Conservation (phyloP, 345 rosid genomes). For the Anacardium occidentale region DNA sequence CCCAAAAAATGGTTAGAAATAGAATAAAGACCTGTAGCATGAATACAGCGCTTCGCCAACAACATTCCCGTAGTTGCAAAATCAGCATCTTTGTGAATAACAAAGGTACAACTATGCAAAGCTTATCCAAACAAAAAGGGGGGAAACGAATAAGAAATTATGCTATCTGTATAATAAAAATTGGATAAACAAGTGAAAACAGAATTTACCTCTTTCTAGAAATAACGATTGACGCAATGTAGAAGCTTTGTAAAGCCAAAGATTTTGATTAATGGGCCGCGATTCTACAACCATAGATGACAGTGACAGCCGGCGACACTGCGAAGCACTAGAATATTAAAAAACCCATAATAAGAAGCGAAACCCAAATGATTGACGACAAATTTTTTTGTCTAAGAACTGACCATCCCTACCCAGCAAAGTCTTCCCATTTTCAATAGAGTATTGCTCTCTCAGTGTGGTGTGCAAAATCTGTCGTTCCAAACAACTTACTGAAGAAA, state of each 20-base stretch:
- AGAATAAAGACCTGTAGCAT: slow-evolving; percentile 53
- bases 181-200: background rate
- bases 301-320: slow-evolving; percentile 55
- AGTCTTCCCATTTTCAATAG: slow-evolving; percentile 44
- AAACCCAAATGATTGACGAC: background rate
- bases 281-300: slow-evolving; percentile 35
- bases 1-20: background rate
- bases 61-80: slow-evolving; percentile 32
- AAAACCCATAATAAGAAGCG: background rate
- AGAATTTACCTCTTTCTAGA: slow-evolving; percentile 42
- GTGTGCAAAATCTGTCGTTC: background rate
- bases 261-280: slow-evolving; percentile 18
- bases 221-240: slow-evolving; percentile 17
- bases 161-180: background rate
- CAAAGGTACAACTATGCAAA: slow-evolving; percentile 36
- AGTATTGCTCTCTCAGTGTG: background rate
- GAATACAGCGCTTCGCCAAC: slow-evolving; percentile 46
- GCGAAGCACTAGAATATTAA: slow-evolving; percentile 11
- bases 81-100: slow-evolving; percentile 30
- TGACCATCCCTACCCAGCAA: slow-evolving; percentile 50
- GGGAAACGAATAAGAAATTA: background rate
- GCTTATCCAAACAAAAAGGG: slow-evolving; percentile 23
- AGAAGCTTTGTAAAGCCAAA: slow-evolving; percentile 19
- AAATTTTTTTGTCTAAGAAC: slow-evolving; percentile 16
- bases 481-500: slow-evolving; percentile 17